Evolutionary conservation across 2,329 filamentous ascomycete genomes (phyloP).

Genomic region (Claviceps monticola): DNA sequence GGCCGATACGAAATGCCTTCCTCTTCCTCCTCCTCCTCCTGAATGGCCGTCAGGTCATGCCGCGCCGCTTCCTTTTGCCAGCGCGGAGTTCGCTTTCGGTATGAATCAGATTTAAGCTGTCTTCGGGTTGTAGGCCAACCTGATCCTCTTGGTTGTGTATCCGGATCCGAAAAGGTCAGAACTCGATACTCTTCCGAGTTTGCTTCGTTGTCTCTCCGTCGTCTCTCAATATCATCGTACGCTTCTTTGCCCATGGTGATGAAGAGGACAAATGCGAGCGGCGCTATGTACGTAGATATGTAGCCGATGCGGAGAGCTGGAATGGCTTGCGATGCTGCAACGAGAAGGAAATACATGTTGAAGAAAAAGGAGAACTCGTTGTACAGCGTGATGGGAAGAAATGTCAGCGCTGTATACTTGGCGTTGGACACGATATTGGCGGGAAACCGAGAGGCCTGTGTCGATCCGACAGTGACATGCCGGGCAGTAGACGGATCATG

Average conservation of each 20-base stretch:
- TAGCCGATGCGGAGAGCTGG: constrained; percentile 85
- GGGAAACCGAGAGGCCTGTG: constrained; percentile 64
- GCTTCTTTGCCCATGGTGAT: constrained; percentile 96
- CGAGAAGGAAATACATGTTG: constrained; percentile 96
- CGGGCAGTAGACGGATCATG: constrained; percentile 59
- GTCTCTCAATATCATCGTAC: constrained; percentile 76
- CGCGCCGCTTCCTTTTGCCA: constrained; percentile 16
- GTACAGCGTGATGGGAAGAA: constrained; percentile 86
- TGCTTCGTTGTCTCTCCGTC: constrained; percentile 79
- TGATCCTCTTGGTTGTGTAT: constrained; percentile 22
- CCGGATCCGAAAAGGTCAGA: constrained; percentile 52
- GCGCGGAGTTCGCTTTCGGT: constrained; percentile 16
- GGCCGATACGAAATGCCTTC: constrained; percentile 32
- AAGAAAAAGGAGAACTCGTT: constrained; percentile 99
- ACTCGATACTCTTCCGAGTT: constrained; percentile 84
- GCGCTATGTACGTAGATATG: constrained; percentile 85
- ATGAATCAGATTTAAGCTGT: constrained; percentile 29
- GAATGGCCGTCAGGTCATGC: constrained; percentile 45
- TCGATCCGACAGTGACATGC: constrained; percentile 59
- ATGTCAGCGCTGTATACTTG: constrained; percentile 92
- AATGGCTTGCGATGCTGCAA: constrained; percentile 87
- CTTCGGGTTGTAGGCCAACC: constrained; percentile 21
- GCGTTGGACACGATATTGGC: constrained; percentile 90
- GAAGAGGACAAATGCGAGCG: constrained; percentile 76
- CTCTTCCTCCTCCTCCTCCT: constrained; percentile 54